phyloP scores from a whole-genome alignment of 345 rosid species.

The Salix purpurea region DNA sequence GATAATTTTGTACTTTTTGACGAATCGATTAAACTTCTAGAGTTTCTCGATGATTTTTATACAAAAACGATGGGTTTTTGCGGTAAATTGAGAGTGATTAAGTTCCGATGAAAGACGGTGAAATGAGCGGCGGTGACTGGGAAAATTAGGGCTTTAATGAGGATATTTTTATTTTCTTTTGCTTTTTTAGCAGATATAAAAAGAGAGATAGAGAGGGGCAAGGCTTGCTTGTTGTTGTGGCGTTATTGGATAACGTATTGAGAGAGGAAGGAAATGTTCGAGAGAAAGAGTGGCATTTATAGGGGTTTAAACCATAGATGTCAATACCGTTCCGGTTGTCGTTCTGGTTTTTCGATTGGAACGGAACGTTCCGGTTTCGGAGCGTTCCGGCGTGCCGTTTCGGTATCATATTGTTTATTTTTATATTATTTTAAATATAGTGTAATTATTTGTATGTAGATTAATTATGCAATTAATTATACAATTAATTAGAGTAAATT shows the following conservation, averaged over 20 bases:
- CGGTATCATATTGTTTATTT: too few species aligned
- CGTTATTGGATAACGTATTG: constrained; percentile 4
- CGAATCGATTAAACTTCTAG: neutral
- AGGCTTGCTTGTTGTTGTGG: constrained; percentile 1
- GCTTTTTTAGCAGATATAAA: neutral
- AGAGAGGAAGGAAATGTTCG: neutral
- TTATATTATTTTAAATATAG: too few species aligned
- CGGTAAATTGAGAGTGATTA: too few species aligned
- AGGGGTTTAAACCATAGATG: too few species aligned
- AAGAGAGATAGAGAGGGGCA: neutral
- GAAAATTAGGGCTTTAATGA: neutral
- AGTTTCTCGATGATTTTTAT: neutral
- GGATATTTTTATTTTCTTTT: neutral
- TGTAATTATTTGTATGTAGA: too few species aligned
- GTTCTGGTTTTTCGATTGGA: too few species aligned
- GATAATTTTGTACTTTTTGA: neutral
- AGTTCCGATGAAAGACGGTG: neutral
- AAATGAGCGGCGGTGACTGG: neutral
- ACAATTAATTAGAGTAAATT: too few species aligned
- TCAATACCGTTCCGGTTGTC: too few species aligned
- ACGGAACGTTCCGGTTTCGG: too few species aligned
- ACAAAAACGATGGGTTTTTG: neutral
- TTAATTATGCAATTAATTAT: too few species aligned
- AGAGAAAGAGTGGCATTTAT: constrained; percentile 3
- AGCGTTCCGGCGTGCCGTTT: too few species aligned